Conservation (phyloP, 352 stramenopile genomes). For the Pythium sp. region DNA sequence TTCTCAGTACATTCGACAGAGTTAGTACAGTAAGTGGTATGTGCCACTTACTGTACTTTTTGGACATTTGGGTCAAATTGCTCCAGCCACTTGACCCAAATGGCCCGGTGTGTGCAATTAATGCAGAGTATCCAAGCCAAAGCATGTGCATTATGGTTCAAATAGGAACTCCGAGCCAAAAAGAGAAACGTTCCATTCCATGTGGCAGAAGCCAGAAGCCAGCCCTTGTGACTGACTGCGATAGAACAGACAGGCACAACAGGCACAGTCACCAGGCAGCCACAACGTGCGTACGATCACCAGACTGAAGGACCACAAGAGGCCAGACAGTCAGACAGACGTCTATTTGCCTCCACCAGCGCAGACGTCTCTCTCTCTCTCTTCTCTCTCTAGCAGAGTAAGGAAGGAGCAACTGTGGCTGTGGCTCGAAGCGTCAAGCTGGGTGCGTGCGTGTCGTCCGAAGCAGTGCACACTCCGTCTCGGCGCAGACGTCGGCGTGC, state of each 20-base stretch:
- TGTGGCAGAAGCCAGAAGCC: not conserved
- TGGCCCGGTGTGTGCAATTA: not conserved
- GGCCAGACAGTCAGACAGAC: not conserved
- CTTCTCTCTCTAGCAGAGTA: not conserved
- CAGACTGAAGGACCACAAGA: not conserved
- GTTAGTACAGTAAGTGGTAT: no score
- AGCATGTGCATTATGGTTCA: no score
- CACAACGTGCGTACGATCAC: not conserved
- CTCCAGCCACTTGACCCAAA: no score
- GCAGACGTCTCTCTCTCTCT: conserved; percentile 1
- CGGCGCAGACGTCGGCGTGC: not conserved
- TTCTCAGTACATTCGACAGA: no score
- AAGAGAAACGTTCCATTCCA: not conserved
- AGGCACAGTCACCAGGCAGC: not conserved
- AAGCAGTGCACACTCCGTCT: conserved; percentile 2
- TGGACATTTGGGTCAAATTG: no score
- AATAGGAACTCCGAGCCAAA: not conserved
- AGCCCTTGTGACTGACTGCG: not conserved
- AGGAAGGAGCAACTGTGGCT: not conserved
- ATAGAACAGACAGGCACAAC: not conserved
- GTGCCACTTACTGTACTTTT: no score
- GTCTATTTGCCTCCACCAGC: not conserved
- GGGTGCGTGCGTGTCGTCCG: conserved; percentile 14
- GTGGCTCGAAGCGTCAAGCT: conserved; percentile 11
- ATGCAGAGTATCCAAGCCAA: not conserved